phyloP scores from a whole-genome alignment of 768 basidiomycete species.

The Leccinum longicurvipes region DNA sequence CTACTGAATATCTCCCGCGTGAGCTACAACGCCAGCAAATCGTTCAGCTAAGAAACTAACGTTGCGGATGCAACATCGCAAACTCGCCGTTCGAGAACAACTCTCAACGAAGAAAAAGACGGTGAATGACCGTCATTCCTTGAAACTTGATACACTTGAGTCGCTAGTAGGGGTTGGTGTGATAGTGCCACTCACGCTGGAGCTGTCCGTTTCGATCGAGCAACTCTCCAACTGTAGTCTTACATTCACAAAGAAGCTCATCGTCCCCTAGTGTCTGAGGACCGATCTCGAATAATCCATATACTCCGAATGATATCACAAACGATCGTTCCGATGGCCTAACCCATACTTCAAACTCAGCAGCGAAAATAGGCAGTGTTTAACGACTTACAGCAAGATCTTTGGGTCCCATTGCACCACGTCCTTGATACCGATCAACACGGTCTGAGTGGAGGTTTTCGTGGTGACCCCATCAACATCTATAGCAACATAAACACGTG shows the following conservation, averaged over 20 bases:
- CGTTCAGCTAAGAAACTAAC: conserved; percentile 6
- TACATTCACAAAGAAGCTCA: not conserved
- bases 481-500: not conserved
- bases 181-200: not conserved
- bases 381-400: not conserved
- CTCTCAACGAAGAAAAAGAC: not conserved
- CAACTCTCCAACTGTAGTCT: not conserved
- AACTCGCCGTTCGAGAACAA: not conserved
- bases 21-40: not conserved
- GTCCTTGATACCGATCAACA: not conserved
- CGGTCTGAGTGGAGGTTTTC: not conserved
- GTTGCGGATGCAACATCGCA: not conserved
- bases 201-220: not conserved
- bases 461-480: not conserved
- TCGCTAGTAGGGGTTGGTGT: not conserved
- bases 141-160: not conserved
- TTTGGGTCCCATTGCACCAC: not conserved
- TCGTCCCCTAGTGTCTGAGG: not conserved
- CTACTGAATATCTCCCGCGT: conserved; percentile 1
- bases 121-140: not conserved
- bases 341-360: not conserved
- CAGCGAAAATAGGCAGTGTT: not conserved
- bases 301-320: not conserved
- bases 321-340: not conserved
- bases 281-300: not conserved